phyloP scores from a whole-genome alignment of 2,329 filamentous ascomycete genomes.

The Colletotrichum sp. region DNA sequence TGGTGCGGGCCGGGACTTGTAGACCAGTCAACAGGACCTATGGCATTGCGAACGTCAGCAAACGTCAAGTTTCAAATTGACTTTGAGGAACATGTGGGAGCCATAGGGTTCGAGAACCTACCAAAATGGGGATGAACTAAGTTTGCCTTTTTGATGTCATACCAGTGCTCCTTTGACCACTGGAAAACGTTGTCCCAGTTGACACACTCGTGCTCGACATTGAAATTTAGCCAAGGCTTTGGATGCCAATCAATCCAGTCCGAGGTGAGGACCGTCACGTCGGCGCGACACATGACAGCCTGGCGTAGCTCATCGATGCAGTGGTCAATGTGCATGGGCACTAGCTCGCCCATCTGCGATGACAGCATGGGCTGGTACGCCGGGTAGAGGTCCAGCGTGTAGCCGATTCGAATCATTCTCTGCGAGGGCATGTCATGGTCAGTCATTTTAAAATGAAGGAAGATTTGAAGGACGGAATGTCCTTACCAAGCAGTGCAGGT shows the following conservation, averaged over 20 bases:
- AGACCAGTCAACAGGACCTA: background rate
- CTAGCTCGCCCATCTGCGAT: background rate
- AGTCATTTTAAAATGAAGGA: background rate
- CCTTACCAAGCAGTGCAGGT: background rate
- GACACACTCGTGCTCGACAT: background rate
- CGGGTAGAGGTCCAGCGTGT: background rate
- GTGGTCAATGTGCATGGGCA: background rate
- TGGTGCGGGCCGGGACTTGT: background rate
- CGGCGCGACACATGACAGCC: background rate
- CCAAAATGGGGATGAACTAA: background rate
- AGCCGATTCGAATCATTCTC: background rate
- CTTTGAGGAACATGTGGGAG: background rate
- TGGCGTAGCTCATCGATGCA: background rate
- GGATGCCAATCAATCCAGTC: background rate
- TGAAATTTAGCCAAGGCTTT: background rate
- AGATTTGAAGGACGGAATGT: rapidly evolving
- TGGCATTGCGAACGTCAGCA: background rate
- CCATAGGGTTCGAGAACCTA: background rate
- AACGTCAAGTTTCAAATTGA: background rate
- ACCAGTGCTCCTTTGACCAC: background rate
- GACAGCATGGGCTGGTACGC: background rate
- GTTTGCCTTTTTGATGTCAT: background rate
- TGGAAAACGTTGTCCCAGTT: background rate
- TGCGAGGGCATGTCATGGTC: background rate
- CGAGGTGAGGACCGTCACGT: background rate